Evolutionary conservation across 768 basidiomycete species (phyloP), one percentile per base, ranked within the genome.

Genomic region (Hypsizygus marmoreus): DNA sequence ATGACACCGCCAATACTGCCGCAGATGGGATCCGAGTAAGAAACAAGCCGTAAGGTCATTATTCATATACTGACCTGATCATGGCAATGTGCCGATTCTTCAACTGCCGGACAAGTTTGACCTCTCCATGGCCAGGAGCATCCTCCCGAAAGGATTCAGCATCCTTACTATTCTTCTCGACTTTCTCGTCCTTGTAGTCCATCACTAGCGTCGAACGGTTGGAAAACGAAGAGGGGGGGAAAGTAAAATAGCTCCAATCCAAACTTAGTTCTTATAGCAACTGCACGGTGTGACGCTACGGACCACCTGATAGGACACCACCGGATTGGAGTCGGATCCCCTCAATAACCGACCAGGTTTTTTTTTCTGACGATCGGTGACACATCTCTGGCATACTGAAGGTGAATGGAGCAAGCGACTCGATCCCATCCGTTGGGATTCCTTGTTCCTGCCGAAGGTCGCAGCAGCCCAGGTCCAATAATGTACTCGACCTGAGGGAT

Each of bases 41-140:
- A 19, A 23, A 28, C 1, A 34, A 23, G 33, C 8, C 2, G 13
- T 19, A 20, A 31, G 13, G 24, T 30, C 14, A 13, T 38, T 11
- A 30, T 34, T 7, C 22, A 32, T 31, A 28, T 20, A 53, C 55
- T 9, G 12, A 66, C 84, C 86, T 88, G 54, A 90, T 89, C 87
- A 90, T 88, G 39, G 88, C 84, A 48, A 91, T 75, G 60, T 91
- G 89, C 12, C 88, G 73, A 57, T 87, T 88, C 63, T 86, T 86
- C 53, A 86, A 68, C 63, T 86, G 83, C 37, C 84, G 75, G 9
- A 75, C 67, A 30, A 85, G 78, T 33, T 62, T 63, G 45, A 45
- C 50, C 24, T 60, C 53, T 2, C 50, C 50, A 36, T 58, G 49
- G 12, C 47, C 40, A n/a, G 48, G 45, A 36, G 50, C 39, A 19